These are phyloP conservation scores for Elsinoe perseae DNA, from an alignment of 2,329 filamentous ascomycete genomes.

Conservation along the genomic window DNA sequence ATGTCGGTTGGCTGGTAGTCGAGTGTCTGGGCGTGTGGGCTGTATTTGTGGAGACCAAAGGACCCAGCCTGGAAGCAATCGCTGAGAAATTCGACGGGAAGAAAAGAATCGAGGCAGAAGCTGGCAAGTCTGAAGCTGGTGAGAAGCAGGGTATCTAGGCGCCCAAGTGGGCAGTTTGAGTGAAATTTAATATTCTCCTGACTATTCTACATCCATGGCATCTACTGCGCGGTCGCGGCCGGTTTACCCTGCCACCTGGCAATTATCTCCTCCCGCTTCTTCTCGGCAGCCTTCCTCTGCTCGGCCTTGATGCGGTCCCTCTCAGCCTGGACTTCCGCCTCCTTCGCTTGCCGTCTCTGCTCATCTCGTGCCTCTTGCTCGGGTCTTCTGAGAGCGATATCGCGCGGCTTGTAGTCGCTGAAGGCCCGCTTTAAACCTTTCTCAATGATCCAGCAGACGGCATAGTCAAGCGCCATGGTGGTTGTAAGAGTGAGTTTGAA, in stretches of 20 bases:
- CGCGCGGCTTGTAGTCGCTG: constrained; percentile 85
- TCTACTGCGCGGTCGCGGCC: neutral
- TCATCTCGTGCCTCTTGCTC: constrained; percentile 78
- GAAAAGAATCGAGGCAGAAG: neutral
- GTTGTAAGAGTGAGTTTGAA: constrained; percentile 82
- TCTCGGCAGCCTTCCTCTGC: neutral
- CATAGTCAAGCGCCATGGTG: constrained; percentile 83
- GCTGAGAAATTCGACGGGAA: constrained; percentile 36
- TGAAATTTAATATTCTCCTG: neutral
- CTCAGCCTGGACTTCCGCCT: constrained; percentile 29
- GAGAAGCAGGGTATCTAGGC: too few species aligned
- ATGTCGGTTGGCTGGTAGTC: constrained; percentile 27
- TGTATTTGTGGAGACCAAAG: constrained; percentile 26
- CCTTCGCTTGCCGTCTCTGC: constrained; percentile 50
- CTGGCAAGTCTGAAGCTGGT: neutral
- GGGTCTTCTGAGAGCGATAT: constrained; percentile 77
- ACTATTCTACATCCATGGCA: neutral
- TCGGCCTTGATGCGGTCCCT: constrained; percentile 19
- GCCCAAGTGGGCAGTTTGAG: too few species aligned
- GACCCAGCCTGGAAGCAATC: constrained; percentile 37
- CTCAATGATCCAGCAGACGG: constrained; percentile 80
- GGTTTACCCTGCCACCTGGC: constrained; percentile 6
- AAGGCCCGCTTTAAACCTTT: constrained; percentile 76
- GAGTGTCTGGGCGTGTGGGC: constrained; percentile 25
- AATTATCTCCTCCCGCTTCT: constrained; percentile 7